A percentile compares a stretch with the other conserved stretches of the same genome.
Conservation (phyloP, 1,139 yeast genomes). For the Suhomyces kunorum region DNA sequence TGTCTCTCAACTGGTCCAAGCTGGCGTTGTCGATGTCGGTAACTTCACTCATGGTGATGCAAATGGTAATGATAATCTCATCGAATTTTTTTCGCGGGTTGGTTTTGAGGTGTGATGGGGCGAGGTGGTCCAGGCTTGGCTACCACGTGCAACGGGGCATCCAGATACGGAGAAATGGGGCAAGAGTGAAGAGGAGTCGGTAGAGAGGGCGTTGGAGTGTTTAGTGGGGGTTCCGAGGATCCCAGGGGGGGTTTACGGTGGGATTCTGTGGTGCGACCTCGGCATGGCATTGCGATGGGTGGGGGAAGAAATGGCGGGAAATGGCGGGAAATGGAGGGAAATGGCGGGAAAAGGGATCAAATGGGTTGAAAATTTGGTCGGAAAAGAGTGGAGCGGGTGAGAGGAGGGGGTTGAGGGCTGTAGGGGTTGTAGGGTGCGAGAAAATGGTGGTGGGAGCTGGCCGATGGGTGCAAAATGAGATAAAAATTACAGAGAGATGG, state of each 20-base stretch:
- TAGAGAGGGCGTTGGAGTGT: too few species aligned
- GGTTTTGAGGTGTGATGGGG: not conserved
- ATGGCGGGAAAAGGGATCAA: not conserved
- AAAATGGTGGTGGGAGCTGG: too few species aligned
- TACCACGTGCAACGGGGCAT: slow-evolving; percentile 1
- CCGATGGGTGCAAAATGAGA: too few species aligned
- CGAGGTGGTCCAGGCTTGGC: not conserved
- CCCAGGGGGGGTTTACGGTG: not conserved
- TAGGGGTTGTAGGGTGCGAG: too few species aligned
- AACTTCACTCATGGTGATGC: slow-evolving; percentile 28
- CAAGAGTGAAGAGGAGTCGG: not conserved
- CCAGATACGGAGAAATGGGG: not conserved
- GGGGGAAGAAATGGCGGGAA: not conserved
- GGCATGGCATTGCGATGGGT: not conserved
- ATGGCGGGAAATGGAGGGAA: not conserved
- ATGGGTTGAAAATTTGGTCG: too few species aligned
- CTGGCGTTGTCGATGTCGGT: slow-evolving; percentile 52
- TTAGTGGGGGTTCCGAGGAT: too few species aligned
- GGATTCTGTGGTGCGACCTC: not conserved
- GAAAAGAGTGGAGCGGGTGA: too few species aligned
- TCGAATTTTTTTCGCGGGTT: slow-evolving; percentile 7
- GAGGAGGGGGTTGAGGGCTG: too few species aligned
- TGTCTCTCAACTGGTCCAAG: slow-evolving; percentile 70
- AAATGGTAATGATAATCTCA: not conserved
- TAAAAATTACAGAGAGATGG: too few species aligned